Evolutionary conservation across 257 asterid species (phyloP).

Genomic region (Solanum acaule): DNA sequence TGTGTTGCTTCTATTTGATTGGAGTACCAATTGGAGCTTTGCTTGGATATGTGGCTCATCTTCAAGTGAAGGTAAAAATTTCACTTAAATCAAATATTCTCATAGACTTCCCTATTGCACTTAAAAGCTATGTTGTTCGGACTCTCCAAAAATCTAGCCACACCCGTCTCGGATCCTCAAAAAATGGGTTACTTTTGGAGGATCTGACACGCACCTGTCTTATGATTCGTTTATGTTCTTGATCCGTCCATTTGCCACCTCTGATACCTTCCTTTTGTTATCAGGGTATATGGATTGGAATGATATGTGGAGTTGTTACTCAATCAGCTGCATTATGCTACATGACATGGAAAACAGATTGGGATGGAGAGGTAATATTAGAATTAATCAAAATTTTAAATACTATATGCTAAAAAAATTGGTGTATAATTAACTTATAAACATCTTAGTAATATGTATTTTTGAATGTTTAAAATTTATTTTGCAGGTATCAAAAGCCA

Average conservation of each 20-base stretch:
- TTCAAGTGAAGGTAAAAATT: slow-evolving; percentile 17
- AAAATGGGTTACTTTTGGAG: background rate
- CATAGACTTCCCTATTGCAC: background rate
- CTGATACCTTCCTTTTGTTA: background rate
- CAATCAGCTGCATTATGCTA: slow-evolving; percentile 60
- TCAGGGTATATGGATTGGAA: slow-evolving; percentile 93
- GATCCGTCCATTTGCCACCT: background rate
- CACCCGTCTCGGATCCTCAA: background rate
- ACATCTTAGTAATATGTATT: background rate
- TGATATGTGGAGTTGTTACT: slow-evolving; percentile 49
- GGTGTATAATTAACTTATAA: background rate
- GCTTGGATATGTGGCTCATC: slow-evolving; percentile 15
- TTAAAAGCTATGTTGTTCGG: background rate
- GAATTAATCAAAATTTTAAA: background rate
- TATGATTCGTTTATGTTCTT: background rate
- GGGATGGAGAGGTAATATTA: slow-evolving; percentile 45
- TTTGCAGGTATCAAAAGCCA: slow-evolving; percentile 1
- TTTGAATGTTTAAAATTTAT: background rate
- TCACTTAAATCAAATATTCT: background rate
- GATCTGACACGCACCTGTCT: background rate
- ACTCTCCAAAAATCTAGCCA: background rate
- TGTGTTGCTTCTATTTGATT: slow-evolving; percentile 24
- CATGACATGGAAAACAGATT: slow-evolving; percentile 71
- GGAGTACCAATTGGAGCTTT: slow-evolving; percentile 16
- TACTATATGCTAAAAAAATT: background rate